Evolutionary conservation across 2,329 filamentous ascomycete species (phyloP).

Genomic region (Ophiocordyceps robertsii): DNA sequence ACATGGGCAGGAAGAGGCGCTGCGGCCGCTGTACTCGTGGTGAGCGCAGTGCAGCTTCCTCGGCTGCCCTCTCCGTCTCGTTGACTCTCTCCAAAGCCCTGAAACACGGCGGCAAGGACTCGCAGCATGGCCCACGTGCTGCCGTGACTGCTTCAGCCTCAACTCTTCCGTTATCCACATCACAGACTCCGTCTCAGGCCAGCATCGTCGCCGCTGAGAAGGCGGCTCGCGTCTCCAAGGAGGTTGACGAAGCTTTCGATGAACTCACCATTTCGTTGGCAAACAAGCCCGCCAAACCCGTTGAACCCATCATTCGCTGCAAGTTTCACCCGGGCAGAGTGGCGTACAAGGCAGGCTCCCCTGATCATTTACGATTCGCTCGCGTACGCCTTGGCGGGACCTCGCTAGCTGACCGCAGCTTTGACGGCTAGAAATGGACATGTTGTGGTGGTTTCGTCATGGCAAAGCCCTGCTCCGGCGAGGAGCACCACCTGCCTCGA

Average conservation of each 20-base stretch:
- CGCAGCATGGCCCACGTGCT: neutral
- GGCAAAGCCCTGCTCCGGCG: slow-evolving; percentile 11
- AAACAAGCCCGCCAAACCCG: neutral
- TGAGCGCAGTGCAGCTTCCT: slow-evolving; percentile 1
- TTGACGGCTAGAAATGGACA: slow-evolving; percentile 12
- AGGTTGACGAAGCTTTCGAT: neutral
- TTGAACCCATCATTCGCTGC: slow-evolving; percentile 8
- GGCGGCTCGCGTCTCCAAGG: neutral
- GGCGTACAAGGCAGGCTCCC: slow-evolving; percentile 10
- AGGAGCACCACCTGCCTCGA: slow-evolving; percentile 11
- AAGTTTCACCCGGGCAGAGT: slow-evolving; percentile 16
- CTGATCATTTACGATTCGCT: neutral
- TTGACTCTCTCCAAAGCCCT: neutral
- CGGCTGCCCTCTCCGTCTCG: neutral
- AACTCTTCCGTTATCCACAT: neutral
- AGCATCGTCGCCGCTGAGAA: neutral
- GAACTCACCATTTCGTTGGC: neutral
- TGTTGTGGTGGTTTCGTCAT: slow-evolving; percentile 14
- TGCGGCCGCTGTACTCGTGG: slow-evolving; percentile 14
- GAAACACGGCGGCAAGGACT: neutral
- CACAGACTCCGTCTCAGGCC: neutral
- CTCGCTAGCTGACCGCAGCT: neutral
- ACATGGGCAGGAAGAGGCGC: slow-evolving; percentile 17
- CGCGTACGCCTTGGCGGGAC: neutral
- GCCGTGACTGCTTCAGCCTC: neutral